Base-by-base conservation (phyloP, 768 basidiomycete genomes). In the Asterophora lycoperdoides region DNA sequence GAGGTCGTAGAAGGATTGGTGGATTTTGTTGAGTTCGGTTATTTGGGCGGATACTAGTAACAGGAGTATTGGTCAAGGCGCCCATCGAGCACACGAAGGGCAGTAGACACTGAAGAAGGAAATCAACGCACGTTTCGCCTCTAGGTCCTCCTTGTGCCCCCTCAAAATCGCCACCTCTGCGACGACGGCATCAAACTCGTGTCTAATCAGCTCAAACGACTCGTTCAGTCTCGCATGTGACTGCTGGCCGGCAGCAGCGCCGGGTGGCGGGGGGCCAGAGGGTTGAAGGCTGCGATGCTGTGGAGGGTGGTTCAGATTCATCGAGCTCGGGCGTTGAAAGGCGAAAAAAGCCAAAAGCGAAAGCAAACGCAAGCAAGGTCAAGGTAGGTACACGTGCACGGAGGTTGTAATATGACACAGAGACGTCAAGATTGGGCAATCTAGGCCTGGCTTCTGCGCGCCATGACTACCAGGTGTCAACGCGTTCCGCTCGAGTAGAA, bases 121-220 rank as follows among this genome's bases (percentile, higher is more conserved):
- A 5, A 49, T 29, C 15, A 33, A 74, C 84, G 49, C 55, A 94
- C 95, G 80, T 77, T 93, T 93, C 5, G 73, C 74, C 68, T 97
- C 94, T 63, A 84, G 89, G 49, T 97, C 95, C 56, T 96, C 93
- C 42, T 89, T 74, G 68, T 95, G 89, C 26, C 71, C 75, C 47
- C 90, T 79, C 57, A 87, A 73, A 8, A 77, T 60, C n/a, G 68
- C 72, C 42, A 88, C 68, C 61, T 96, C 93, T 40, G 74, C 69
- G 8, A 80, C 69, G 51, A 94, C 70, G 47, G 71, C 71, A 43
- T 96, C 93, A 61, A 91, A 93, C 70, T 97, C 94, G 46, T 81
- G 80, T 54, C 85, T 78, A 59, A 96, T 83, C 50, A 75, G 72
- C 39, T 94, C 93, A 53, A 97, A 79, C 18, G 84, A 77, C 49